Conservation (phyloP, 2,329 filamentous ascomycete genomes). For the Penicillium sp. region DNA sequence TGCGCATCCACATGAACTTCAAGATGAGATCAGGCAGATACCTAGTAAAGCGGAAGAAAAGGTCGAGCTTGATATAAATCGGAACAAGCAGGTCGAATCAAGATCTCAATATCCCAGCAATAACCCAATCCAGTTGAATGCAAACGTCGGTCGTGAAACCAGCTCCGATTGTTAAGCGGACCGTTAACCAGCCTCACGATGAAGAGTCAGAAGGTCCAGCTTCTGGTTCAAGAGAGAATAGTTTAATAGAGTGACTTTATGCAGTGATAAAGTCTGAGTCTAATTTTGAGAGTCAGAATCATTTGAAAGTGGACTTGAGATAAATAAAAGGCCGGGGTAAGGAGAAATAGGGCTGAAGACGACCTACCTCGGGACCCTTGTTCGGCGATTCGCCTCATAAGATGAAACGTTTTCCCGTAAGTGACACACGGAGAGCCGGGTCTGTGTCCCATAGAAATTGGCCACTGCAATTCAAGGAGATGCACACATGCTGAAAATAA, state of each 20-base stretch:
- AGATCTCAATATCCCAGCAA: constrained; percentile 15
- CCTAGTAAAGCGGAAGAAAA: constrained; percentile 7
- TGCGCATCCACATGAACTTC: constrained; percentile 7
- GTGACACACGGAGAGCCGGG: constrained; percentile 20
- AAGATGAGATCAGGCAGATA: constrained; percentile 7
- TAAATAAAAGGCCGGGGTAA: constrained; percentile 1
- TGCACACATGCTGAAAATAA: constrained; percentile 13
- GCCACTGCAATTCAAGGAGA: constrained; percentile 10
- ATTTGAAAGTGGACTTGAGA: constrained; percentile 5
- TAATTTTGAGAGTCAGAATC: constrained; percentile 15
- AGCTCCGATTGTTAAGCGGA: constrained; percentile 14
- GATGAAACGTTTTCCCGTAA: constrained; percentile 21
- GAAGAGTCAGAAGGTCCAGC: constrained; percentile 17
- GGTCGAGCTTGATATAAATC: constrained; percentile 8
- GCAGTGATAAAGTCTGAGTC: constrained; percentile 9
- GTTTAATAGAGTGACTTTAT: constrained; percentile 5
- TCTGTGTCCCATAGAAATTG: constrained; percentile 21
- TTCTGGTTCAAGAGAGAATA: constrained; percentile 12
- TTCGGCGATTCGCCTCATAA: constrained; percentile 22
- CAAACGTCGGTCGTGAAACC: constrained; percentile 20
- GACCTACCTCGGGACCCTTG: constrained; percentile 14
- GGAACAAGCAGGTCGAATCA: constrained; percentile 12
- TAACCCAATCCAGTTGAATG: constrained; percentile 22
- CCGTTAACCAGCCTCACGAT: constrained; percentile 13
- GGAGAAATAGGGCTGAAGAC: constrained; percentile 17